phyloP scores from a whole-genome alignment of 345 rosid species.

The Excoecaria cochinchinensis region DNA sequence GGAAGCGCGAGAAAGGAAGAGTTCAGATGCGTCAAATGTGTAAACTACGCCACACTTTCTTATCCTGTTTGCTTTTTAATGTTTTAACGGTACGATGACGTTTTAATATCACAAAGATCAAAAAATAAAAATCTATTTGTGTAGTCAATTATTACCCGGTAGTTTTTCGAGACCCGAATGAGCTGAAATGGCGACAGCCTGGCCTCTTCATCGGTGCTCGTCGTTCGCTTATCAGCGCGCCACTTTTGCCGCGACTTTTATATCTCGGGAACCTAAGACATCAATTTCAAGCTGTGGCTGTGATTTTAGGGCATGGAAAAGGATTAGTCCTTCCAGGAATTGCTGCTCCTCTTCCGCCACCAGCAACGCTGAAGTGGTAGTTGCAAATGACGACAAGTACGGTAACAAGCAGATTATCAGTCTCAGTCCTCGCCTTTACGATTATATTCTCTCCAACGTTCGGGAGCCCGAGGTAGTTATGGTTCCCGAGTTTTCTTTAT shows the following conservation, averaged over 20 bases:
- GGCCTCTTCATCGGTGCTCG: conserved; percentile 8
- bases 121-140: too few species aligned
- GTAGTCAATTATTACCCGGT: too few species aligned
- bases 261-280: background rate
- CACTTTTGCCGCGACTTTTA: background rate
- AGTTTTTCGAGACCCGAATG: background rate
- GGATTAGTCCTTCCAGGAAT: background rate
- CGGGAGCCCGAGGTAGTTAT: conserved; percentile 67
- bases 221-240: background rate
- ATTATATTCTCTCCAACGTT: conserved; percentile 76
- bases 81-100: too few species aligned
- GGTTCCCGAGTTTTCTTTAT: background rate
- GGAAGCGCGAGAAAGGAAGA: background rate
- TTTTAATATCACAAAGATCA: too few species aligned
- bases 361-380: conserved; percentile 34
- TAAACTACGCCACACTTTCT: background rate
- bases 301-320: background rate
- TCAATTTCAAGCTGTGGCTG: background rate
- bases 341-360: conserved; percentile 19
- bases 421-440: conserved; percentile 73
- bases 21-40: background rate
- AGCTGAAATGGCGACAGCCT: conserved; percentile 21
- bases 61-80: background rate
- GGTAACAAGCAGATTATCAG: conserved; percentile 74
- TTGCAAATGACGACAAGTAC: conserved; percentile 64